phyloP scores from a whole-genome alignment of 495 filamentous ascomycete species.

The Neurospora tetraspora region DNA sequence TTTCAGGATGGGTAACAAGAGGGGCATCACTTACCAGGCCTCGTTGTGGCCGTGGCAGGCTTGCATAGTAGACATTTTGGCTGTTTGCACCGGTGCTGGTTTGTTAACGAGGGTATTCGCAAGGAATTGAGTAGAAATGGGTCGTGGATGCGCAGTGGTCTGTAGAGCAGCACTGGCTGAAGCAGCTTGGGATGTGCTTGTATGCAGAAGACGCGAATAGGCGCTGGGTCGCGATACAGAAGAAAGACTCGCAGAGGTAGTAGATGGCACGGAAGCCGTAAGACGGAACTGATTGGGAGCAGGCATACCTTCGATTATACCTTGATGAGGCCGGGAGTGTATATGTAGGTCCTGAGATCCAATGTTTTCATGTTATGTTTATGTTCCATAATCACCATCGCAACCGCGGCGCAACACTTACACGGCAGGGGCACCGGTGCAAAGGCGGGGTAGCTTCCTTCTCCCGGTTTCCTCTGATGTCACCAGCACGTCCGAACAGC shows the following conservation, averaged over 20 bases:
- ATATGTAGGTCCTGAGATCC: not conserved
- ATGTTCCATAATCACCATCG: not conserved
- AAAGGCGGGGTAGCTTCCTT: slow-evolving; percentile 16
- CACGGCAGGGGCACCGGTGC: not conserved
- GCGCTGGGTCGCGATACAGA: not conserved
- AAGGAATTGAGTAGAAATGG: not conserved
- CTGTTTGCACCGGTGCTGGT: slow-evolving; percentile 4
- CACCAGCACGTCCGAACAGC: slow-evolving; percentile 1
- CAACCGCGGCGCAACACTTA: not conserved
- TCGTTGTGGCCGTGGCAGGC: slow-evolving; percentile 44
- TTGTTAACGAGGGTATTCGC: not conserved
- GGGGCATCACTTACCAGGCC: slow-evolving; percentile 27
- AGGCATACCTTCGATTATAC: slow-evolving; percentile 10
- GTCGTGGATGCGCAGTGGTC: not conserved
- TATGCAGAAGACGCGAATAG: slow-evolving; percentile 5
- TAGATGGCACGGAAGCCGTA: not conserved
- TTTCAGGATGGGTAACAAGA: not conserved
- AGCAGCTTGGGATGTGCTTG: not conserved
- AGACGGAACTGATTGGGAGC: slow-evolving; percentile 10
- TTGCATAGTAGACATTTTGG: slow-evolving; percentile 42
- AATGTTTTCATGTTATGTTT: not conserved
- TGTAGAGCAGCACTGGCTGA: not conserved
- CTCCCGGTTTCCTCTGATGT: slow-evolving; percentile 10
- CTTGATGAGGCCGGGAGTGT: not conserved
- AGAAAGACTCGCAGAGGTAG: not conserved